Base-by-base conservation (phyloP, 805 yeast species). In the Zygosaccharomyces bailii region DNA sequence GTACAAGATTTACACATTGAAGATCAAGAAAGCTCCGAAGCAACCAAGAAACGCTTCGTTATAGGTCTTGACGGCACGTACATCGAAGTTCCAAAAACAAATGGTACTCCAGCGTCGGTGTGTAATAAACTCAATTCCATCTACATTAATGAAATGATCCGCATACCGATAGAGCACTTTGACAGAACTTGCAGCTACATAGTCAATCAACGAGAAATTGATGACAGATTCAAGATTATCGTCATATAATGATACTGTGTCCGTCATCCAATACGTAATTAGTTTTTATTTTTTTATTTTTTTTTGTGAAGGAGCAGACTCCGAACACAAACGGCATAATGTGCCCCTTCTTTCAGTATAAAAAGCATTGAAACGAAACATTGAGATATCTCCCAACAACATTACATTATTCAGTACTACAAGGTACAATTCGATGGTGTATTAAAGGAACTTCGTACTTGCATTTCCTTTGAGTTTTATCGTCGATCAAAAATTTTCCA, bases 181-280 rank as follows among this genome's bases (percentile, higher is more conserved):
- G 73, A 78, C 42, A 73, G 96, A 48, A 85, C 95, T 0, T 67
- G 88, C 59, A 75, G 69, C 29, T 90, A 85, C 57, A 81, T 90
- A 44, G 68, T 67, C 11, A 78, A 78, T 16, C 95, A 88, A 59
- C 78, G 80, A 51, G 80, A 72, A 33, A 74, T 76, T 24, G 96
- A 88, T 55, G 82, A 78, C 23, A 70, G 89, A 54, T 86, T 83
- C 63, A 75, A 72, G 44, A 74, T 76, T 47, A 78, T 84, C n/a
- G 46, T 43, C 14, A 41, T 57, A 9, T 56, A 45, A 32, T 16
- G 10, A 10, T 13, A 33, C 8, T 11, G 36, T 7, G 11, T 19
- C 36, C 36, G 19, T 39, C 34, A 39, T 32, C 36, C 18, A 6
- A 30, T 37, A 37, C 40, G 40, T 25, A 25, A 14, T 35, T 17